Percentiles rank a stretch among this genome's conserved stretches.
phyloP scores from a whole-genome alignment of 2,329 filamentous ascomycete species.

The Diaporthe citrichinensis region DNA sequence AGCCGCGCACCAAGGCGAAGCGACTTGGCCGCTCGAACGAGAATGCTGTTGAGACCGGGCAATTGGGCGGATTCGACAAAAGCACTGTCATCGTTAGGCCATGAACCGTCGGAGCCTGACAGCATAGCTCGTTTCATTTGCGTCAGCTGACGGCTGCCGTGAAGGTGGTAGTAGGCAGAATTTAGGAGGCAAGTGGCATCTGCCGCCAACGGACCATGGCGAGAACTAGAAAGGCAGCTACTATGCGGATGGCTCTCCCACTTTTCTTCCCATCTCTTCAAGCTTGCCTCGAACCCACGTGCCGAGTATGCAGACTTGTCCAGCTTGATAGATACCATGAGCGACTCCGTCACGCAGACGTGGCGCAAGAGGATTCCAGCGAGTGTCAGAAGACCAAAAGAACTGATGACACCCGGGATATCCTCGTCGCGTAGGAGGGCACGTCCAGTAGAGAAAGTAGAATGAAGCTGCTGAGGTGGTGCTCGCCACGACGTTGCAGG shows the following conservation, averaged over 20 bases:
- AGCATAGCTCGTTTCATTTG: not conserved
- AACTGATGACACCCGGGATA: not conserved
- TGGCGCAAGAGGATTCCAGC: not conserved
- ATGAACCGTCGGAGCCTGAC: not conserved
- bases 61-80: not conserved
- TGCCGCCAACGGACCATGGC: not conserved
- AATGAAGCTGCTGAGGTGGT: constrained; percentile 6
- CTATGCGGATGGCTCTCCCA: not conserved
- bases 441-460: not conserved
- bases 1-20: constrained; percentile 1
- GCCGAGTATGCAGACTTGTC: not conserved
- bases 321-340: not conserved
- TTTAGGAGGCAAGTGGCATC: not conserved
- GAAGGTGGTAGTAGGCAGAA: constrained; percentile 8
- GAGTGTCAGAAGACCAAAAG: constrained; percentile 3
- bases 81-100: not conserved
- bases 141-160: not conserved
- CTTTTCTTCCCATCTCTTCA: constrained; percentile 1
- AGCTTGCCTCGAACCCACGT: not conserved
- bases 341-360: constrained; percentile 1
- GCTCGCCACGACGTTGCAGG: not conserved
- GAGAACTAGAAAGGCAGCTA: not conserved
- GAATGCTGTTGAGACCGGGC: constrained; percentile 5
- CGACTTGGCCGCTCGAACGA: constrained; percentile 1
- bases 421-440: not conserved